phyloP scores from a whole-genome alignment of 129 eudicot genomes.

The Artemisia argyi region DNA sequence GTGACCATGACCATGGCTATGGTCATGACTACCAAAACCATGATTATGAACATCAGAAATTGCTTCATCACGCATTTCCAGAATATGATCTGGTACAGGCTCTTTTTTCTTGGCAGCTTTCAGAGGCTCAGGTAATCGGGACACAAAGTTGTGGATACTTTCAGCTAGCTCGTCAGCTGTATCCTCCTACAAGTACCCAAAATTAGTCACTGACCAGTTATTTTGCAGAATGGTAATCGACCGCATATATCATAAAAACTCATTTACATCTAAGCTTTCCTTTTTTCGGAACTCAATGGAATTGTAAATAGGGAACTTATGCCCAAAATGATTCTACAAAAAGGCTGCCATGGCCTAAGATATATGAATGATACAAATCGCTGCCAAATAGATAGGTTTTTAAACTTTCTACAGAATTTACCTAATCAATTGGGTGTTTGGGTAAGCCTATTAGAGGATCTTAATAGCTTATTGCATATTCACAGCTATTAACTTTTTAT shows the following conservation, averaged over 20 bases:
- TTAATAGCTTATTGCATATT: no score
- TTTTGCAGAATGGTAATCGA: slow-evolving; percentile 5
- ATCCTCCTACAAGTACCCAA: slow-evolving; percentile 50
- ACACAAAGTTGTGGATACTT: slow-evolving; percentile 49
- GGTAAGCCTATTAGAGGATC: no score
- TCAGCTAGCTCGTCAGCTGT: slow-evolving; percentile 70
- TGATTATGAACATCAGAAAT: slow-evolving; percentile 36
- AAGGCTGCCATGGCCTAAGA: neutral
- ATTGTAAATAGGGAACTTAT: neutral
- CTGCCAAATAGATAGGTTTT: neutral
- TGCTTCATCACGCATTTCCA: slow-evolving; percentile 50
- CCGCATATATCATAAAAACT: slow-evolving; percentile 14
- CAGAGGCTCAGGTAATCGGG: slow-evolving; percentile 62
- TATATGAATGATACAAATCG: neutral
- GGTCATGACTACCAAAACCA: slow-evolving; percentile 38
- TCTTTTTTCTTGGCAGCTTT: slow-evolving; percentile 49
- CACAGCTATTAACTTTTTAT: no score
- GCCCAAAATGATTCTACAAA: neutral
- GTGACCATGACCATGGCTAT: slow-evolving; percentile 37
- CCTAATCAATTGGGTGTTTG: neutral
- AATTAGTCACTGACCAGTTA: neutral
- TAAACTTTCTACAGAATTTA: neutral
- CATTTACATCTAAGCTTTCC: neutral
- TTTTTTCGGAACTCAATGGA: neutral
- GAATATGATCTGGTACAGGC: slow-evolving; percentile 54